Evolutionary conservation across 805 yeast species (phyloP), one percentile per base, ranked within the genome.

Genomic region (Metschnikowia kofuensis): DNA sequence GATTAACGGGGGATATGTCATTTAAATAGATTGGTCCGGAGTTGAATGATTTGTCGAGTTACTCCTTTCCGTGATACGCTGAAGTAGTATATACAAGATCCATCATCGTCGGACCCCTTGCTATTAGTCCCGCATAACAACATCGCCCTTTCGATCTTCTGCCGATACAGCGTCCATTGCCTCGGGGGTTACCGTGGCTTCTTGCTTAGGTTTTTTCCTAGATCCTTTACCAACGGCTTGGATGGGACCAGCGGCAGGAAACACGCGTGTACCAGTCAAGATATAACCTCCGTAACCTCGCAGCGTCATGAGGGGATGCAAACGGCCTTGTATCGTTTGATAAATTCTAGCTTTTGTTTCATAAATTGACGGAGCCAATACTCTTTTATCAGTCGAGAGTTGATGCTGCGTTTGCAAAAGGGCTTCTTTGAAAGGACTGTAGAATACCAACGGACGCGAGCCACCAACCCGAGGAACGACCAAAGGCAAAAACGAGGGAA

Each of bases 301-400:
- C 77, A 85, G 83, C 0, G 97, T 88, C 99, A 94, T 94, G 51
- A 84, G 63, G 0, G 99, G 99, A 66, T 94, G 99, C 60, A 92
- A 74, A 63, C 95, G 83, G 7, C 98, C 99, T 15, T 96, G 89
- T 29, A 92, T 82, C 3, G 97, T 89, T 71, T 94, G 99, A 64
- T 86, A 91, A 43, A 84, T 84, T 54, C 97, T 79, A 11, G 87
- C 94, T 53, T 88, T 76, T 0, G 95, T 81, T 65, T 91, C 97
- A 53, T 79, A 76, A 21, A 92, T 81, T 13, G 89, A 80, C 6
- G 97, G 96, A 0, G 94, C 92, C 57, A 94, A 72, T 9, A 88
- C 79, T 40, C 89, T 76, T 51, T 81, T 75, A 59, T 91, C 95
- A 29, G 70, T 69, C 54, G 80, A 74, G 39, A 91, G 72, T n/a